These are phyloP conservation scores for Clavariopsis aquatica DNA, from an alignment of 495 filamentous ascomycete species.

Conservation along the genomic window DNA sequence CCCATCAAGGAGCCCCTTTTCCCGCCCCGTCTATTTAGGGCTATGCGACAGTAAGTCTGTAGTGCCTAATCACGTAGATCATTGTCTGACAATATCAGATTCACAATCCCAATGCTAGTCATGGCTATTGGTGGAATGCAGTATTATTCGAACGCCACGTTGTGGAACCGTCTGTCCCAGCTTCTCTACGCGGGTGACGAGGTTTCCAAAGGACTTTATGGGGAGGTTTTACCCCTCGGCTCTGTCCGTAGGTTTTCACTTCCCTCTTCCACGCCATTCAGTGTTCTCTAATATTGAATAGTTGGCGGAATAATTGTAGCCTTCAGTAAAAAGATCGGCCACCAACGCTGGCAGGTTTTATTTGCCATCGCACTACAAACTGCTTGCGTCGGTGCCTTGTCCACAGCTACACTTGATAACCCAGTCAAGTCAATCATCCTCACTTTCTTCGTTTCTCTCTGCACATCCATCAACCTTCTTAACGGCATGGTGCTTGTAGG, in stretches of 20 bases:
- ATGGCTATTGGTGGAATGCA: constrained; percentile 38
- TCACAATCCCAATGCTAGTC: constrained; percentile 35
- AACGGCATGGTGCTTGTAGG: constrained; percentile 34
- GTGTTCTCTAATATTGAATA: not conserved
- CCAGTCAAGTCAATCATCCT: constrained; percentile 31
- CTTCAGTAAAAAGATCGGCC: constrained; percentile 30
- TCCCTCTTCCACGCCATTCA: not conserved
- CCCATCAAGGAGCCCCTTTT: constrained; percentile 34
- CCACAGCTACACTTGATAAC: constrained; percentile 28
- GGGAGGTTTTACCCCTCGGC: constrained; percentile 34
- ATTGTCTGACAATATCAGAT: constrained; percentile 16
- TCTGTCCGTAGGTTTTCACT: constrained; percentile 10
- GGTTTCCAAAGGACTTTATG: constrained; percentile 35
- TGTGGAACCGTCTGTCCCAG: constrained; percentile 34
- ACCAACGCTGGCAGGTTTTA: constrained; percentile 28
- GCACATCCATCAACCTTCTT: constrained; percentile 29
- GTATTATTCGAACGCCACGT: constrained; percentile 35
- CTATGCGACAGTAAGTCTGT: constrained; percentile 31
- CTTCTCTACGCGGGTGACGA: constrained; percentile 33
- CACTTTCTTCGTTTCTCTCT: constrained; percentile 28
- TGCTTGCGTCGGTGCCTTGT: constrained; percentile 29
- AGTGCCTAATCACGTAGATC: not conserved
- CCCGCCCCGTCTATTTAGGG: constrained; percentile 32
- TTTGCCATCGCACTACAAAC: constrained; percentile 26
- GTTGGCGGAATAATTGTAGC: constrained; percentile 29